Conservation (phyloP, 768 basidiomycete species). For the Suillus decipiens region DNA sequence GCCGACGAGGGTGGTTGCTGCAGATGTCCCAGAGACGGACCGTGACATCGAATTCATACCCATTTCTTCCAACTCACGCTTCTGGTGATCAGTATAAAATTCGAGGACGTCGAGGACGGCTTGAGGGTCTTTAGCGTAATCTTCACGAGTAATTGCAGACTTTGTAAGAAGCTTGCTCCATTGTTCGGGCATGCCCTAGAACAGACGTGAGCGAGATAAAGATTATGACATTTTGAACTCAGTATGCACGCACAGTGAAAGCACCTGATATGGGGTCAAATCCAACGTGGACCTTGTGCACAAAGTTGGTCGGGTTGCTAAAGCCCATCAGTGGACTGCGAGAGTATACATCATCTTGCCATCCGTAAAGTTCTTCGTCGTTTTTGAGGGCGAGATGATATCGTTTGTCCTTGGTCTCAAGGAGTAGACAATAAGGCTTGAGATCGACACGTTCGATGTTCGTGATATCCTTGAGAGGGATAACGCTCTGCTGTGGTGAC, state of each 20-base stretch:
- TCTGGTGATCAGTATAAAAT: constrained; percentile 98
- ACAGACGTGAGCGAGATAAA: neutral
- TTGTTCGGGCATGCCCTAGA: constrained; percentile 92
- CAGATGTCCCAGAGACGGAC: constrained; percentile 20
- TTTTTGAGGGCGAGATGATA: constrained; percentile 83
- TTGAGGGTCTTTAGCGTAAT: constrained; percentile 95
- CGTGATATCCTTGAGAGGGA: constrained; percentile 74
- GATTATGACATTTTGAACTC: neutral
- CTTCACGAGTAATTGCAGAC: constrained; percentile 96
- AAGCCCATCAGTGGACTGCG: constrained; percentile 93
- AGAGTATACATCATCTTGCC: constrained; percentile 96
- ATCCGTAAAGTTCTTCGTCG: constrained; percentile 96
- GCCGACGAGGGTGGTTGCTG: constrained; percentile 38
- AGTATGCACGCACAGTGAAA: constrained; percentile 72
- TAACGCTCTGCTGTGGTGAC: constrained; percentile 56
- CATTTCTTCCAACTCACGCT: constrained; percentile 83
- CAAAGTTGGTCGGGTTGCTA: constrained; percentile 94
- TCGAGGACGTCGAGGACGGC: constrained; percentile 97
- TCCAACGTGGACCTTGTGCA: constrained; percentile 98
- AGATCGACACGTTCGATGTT: constrained; percentile 91
- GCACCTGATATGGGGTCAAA: constrained; percentile 93
- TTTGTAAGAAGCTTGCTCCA: constrained; percentile 98
- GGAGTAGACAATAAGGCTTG: constrained; percentile 89
- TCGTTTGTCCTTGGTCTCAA: constrained; percentile 85
- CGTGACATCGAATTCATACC: constrained; percentile 30